These are phyloP conservation scores for Phytophthora megakarya DNA, from an alignment of 352 stramenopile genomes.

Conservation along the genomic window DNA sequence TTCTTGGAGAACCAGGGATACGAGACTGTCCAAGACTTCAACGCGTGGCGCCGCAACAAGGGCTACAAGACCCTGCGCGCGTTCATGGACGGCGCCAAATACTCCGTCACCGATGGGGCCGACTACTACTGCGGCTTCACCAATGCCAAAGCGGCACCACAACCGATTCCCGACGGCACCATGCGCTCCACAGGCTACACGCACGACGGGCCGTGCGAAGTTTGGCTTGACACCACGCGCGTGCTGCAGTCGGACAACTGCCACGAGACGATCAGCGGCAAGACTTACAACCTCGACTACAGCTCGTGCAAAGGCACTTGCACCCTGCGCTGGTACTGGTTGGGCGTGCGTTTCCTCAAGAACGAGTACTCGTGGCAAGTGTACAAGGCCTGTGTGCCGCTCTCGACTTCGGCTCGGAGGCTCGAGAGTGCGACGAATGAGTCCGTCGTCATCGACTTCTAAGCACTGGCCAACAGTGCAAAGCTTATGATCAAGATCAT, in stretches of 20 bases:
- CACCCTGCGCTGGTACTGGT: constrained; percentile 52
- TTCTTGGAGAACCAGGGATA: constrained; percentile 59
- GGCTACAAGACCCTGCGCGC: constrained; percentile 51
- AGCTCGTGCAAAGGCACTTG: constrained; percentile 45
- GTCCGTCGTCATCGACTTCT: constrained; percentile 27
- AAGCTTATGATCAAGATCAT: constrained; percentile 2
- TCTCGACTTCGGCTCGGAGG: constrained; percentile 29
- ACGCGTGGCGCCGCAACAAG: constrained; percentile 43
- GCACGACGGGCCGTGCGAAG: constrained; percentile 53
- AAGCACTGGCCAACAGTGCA: constrained; percentile 3
- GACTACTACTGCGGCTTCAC: constrained; percentile 51
- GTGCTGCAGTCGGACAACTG: constrained; percentile 52
- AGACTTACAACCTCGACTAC: constrained; percentile 52
- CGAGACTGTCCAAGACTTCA: constrained; percentile 51
- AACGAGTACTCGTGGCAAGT: constrained; percentile 59
- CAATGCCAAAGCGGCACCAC: constrained; percentile 18
- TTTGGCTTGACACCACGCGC: constrained; percentile 49
- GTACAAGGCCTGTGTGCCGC: constrained; percentile 54
- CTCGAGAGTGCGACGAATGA: constrained; percentile 34
- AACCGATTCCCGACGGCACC: constrained; percentile 40
- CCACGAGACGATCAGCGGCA: constrained; percentile 35
- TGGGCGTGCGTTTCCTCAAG: constrained; percentile 51
- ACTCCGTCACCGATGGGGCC: constrained; percentile 38
- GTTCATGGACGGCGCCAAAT: constrained; percentile 50
- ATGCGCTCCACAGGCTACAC: constrained; percentile 56